Conservation (phyloP, 2,329 filamentous ascomycete species). For the Diaporthe sp. region DNA sequence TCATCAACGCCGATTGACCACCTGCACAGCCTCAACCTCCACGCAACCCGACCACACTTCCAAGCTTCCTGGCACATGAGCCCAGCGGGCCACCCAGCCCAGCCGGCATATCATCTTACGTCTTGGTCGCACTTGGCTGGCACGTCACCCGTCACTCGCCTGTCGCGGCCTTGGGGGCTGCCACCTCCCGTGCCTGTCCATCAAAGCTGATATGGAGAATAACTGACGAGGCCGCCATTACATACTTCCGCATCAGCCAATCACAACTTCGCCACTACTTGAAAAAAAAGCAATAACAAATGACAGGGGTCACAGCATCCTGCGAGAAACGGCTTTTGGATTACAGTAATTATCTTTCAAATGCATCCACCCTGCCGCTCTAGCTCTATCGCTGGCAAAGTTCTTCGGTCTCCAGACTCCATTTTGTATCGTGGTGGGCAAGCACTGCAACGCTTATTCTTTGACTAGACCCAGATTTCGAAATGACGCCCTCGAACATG, state of each 20-base stretch:
- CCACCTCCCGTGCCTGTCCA: neutral
- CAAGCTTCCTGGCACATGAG: constrained; percentile 8
- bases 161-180: constrained; percentile 7
- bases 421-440: neutral
- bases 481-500: no score
- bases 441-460: neutral
- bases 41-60: constrained; percentile 25
- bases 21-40: constrained; percentile 20
- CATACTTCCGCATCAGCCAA: neutral
- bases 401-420: neutral
- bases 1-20: neutral
- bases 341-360: neutral
- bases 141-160: constrained; percentile 14
- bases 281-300: neutral
- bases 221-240: neutral
- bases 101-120: constrained; percentile 20
- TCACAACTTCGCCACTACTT: neutral
- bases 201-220: neutral
- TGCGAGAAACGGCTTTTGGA: neutral
- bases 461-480: neutral
- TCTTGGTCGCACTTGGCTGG: constrained; percentile 22
- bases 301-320: neutral
- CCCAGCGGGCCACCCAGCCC: constrained; percentile 7
- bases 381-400: constrained; percentile 13
- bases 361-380: constrained; percentile 20